Percentiles rank a stretch among this genome's conserved stretches.
Conservation (phyloP, 192 early-diverging fungal genomes). For the Gamsiella multidivaricata region DNA sequence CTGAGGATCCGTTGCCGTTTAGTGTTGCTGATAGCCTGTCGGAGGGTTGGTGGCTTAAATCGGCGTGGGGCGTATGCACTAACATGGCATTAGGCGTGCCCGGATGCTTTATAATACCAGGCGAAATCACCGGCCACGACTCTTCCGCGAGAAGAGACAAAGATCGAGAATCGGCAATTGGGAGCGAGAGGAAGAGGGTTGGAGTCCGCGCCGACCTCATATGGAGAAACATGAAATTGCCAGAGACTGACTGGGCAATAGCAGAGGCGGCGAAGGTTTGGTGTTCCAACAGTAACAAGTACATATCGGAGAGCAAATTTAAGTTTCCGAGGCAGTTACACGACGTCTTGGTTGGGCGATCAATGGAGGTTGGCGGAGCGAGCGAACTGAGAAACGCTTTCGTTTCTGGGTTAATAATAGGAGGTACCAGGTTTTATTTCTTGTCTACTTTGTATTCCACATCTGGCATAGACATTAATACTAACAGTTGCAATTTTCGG, state of each 20-base stretch:
- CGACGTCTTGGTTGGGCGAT: constrained; percentile 16
- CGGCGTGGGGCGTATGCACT: constrained; percentile 26
- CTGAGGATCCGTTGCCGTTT: constrained; percentile 26
- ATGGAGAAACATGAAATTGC: constrained; percentile 16
- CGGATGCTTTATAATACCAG: constrained; percentile 23
- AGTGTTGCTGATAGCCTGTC: constrained; percentile 15
- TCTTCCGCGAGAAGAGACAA: constrained; percentile 29
- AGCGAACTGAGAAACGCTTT: constrained; percentile 12
- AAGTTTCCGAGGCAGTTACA: constrained; percentile 23
- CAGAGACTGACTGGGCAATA: constrained; percentile 33
- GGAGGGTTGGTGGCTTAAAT: constrained; percentile 29
- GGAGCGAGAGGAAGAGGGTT: constrained; percentile 17
- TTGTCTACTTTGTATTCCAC: neutral
- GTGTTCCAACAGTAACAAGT: constrained; percentile 29
- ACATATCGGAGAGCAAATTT: constrained; percentile 30
- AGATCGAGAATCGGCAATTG: constrained; percentile 1
- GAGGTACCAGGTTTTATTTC: constrained; percentile 6
- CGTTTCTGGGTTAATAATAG: constrained; percentile 25
- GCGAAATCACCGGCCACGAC: constrained; percentile 21
- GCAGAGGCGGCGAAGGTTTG: constrained; percentile 27
- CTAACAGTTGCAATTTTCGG: constrained; percentile 1
- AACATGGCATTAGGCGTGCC: constrained; percentile 21
- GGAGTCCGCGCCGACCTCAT: constrained; percentile 19
- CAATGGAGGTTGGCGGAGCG: constrained; percentile 33
- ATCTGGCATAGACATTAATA: too few species aligned